Percentiles rank a stretch among this genome's conserved stretches.
These are phyloP conservation scores for Andrographis paniculata DNA, from an alignment of 305 asterid species.

Conservation along the genomic window DNA sequence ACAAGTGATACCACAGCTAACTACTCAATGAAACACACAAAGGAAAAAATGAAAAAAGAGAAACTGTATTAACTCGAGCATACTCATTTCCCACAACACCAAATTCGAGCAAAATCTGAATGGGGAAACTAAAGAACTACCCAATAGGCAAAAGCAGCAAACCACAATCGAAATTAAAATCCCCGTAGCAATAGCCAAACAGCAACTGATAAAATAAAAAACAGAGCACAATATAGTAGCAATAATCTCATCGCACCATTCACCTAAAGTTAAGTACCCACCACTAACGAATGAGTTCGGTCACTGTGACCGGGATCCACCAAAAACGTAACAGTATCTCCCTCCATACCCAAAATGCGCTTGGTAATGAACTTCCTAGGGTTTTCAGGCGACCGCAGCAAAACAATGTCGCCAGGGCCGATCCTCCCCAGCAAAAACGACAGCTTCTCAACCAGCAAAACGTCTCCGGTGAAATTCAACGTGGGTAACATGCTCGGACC, in stretches of 20 bases:
- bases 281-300: conserved; percentile 43
- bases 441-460: conserved; percentile 62
- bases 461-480: conserved; percentile 81
- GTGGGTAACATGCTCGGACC: conserved; percentile 98
- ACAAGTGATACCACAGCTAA: too few relatives aligned
- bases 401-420: conserved; percentile 63
- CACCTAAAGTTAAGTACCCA: conserved; percentile 11
- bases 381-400: conserved; percentile 67
- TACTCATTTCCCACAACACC: too few relatives aligned
- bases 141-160: too few relatives aligned
- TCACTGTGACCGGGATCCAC: conserved; percentile 49
- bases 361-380: conserved; percentile 74
- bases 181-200: too few relatives aligned
- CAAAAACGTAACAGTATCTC: conserved; percentile 58
- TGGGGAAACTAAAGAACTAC: too few relatives aligned
- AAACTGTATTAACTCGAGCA: too few relatives aligned
- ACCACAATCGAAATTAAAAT: too few relatives aligned
- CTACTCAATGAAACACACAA: too few relatives aligned
- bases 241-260: background rate
- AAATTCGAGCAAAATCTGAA: too few relatives aligned
- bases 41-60: too few relatives aligned
- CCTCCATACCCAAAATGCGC: conserved; percentile 74
- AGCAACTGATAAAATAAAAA: too few relatives aligned
- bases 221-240: background rate
- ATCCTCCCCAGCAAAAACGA: conserved; percentile 61